These are phyloP conservation scores for Xerocomus potaroensis DNA, from an alignment of 768 basidiomycete genomes.

Conservation along the genomic window DNA sequence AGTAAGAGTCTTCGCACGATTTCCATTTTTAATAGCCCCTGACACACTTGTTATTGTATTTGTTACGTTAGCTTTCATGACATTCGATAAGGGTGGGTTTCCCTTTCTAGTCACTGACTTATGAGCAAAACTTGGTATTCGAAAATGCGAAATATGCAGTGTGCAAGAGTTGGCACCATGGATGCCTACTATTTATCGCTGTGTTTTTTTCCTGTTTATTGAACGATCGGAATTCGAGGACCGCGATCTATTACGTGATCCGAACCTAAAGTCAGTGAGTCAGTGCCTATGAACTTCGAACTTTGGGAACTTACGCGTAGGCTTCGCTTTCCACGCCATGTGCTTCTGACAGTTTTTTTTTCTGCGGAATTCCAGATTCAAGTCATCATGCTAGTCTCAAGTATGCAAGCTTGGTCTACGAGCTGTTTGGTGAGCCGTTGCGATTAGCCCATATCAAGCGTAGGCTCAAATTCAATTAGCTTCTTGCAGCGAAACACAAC, in stretches of 20 bases:
- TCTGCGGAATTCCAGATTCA: not conserved
- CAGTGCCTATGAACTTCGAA: too few species aligned
- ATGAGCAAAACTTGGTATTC: not conserved
- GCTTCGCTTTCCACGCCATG: not conserved
- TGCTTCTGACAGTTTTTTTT: not conserved
- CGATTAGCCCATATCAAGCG: too few species aligned
- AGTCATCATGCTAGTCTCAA: not conserved
- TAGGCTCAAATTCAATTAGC: too few species aligned
- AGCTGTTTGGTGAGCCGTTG: not conserved
- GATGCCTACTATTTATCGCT: too few species aligned
- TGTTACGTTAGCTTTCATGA: not conserved
- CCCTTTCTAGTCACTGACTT: not conserved
- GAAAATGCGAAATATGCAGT: not conserved
- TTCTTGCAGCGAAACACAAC: too few species aligned
- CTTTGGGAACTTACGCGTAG: not conserved
- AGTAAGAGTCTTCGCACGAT: not conserved
- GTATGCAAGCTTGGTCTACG: not conserved
- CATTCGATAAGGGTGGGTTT: not conserved
- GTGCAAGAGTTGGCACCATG: not conserved
- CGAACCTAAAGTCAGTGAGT: too few species aligned
- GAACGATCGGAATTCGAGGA: too few species aligned
- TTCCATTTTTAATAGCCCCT: not conserved
- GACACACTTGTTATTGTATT: not conserved
- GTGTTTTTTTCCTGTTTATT: too few species aligned
- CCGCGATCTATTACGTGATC: too few species aligned